Base-by-base conservation (phyloP, 2,329 filamentous ascomycete species). In the Trichoderma atroviride region DNA sequence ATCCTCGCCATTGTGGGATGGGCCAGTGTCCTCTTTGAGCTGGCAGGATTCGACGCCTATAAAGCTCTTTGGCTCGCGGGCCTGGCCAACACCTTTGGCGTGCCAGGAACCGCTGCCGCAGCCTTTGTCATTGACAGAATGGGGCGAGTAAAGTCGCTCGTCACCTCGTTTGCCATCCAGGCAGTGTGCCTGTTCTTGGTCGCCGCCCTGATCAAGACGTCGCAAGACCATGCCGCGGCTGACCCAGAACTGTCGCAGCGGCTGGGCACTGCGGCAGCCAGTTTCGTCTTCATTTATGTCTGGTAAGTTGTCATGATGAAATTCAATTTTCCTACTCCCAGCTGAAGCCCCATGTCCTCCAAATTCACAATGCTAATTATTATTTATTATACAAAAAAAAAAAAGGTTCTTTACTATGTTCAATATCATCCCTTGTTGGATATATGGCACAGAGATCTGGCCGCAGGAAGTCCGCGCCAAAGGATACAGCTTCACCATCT, bases 401-500 rank as follows among this genome's bases (percentile, higher is more conserved):
- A 75, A 43, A 43, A 43, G 74, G 74, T 75, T 75, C 71, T 78
- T 78, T 68, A 75, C 72, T 40, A 78, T 78, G 77, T 78, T 78
- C 68, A 78, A 78, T 71, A 79, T 78, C 60, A 74, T 78, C 29
- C 75, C 77, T 5, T 75, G 71, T 31, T 78, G 77, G 76, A 75
- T 78, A 55, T 78, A 78, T 65, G 77, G 74, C 2, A 87, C 86
- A 0, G 86, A 88, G 75, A 87, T 88, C 69, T 88, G 86, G 77
- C 83, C 86, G 1, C 84, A 82, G 19, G 83, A 86, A 55, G 81
- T 88, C 63, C 82, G 87, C 27, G 85, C 86, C n/a, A 84, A 88
- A 74, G 87, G 86, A 9, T 86, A 88, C 73, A 85, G 85, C 9
- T 87, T 88, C 71, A 84, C 84, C 22, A 87, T 89, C 70, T 84